Evolutionary conservation across 768 basidiomycete species (phyloP), one percentile per base, ranked within the genome.

Genomic region (Hypsizygus marmoreus): DNA sequence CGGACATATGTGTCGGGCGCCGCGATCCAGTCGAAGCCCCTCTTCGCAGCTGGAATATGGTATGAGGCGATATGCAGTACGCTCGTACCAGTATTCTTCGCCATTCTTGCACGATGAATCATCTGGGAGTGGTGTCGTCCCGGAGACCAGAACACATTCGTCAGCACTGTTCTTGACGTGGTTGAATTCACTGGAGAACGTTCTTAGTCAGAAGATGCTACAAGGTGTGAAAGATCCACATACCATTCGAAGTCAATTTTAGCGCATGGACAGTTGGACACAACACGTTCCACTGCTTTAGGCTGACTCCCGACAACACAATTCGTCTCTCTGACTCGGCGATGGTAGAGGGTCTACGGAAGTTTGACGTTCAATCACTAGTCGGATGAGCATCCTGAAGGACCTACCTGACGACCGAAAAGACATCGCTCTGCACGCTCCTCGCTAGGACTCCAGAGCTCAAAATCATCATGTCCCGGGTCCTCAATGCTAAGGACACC

Each of bases 381-480:
- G 14, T 26, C 16, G 39, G 25, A 42, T n/a, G 26, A 53, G n/a
- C 13, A 34, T 7, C 25, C 14, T 16, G 24, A 17, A 20, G 11
- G 5, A 48, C 69, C 30, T 40, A 91, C 92, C 79, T 91, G 89
- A 47, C 88, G 80, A 16, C 97, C 97, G 54, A 98, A 99, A 20
- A 98, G 69, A 67, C 97, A 99, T 6, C 73, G 72, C 59, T 98
- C 94, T 25, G 78, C 70, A n/a, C 97, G 81, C 35, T 84, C 84
- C 59, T 95, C 88, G 47, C 89, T 91, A 0, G 95, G 97, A 61
- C 88, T 93, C 97, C 97, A 98, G 1, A 97, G 69, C 62, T 98
- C 95, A 61, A 98, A 98, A 68, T 99, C 97, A 60, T 97, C 95
- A 29, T 85, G 70, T 13, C 75, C 77, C 6, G 94, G 86, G 57